Evolutionary conservation across 2,329 filamentous ascomycete genomes (phyloP).

Genomic region (Plenodomus lindquistii): DNA sequence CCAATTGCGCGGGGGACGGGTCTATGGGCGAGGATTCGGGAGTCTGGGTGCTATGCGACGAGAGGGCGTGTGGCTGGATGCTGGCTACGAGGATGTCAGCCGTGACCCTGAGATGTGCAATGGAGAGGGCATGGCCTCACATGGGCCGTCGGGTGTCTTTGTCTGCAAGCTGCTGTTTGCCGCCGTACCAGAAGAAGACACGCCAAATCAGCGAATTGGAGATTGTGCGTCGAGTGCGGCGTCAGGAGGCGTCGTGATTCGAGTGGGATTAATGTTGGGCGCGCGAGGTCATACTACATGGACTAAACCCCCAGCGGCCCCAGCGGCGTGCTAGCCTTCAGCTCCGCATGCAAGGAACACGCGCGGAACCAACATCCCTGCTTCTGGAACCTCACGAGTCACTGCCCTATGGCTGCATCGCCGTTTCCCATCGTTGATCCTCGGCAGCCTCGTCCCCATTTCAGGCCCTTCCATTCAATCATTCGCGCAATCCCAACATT

Average conservation of each 20-base stretch:
- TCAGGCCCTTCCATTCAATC: no score
- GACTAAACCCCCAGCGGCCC: neutral
- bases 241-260: slow-evolving; percentile 15
- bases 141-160: slow-evolving; percentile 23
- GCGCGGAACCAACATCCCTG: neutral
- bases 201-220: neutral
- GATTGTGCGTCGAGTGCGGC: slow-evolving; percentile 1
- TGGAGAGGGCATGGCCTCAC: slow-evolving; percentile 16
- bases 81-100: slow-evolving; percentile 12
- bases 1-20: slow-evolving; percentile 33
- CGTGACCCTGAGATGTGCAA: neutral
- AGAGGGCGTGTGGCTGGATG: slow-evolving; percentile 25
- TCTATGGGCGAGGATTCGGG: slow-evolving; percentile 34
- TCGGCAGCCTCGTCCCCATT: no score
- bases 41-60: slow-evolving; percentile 32
- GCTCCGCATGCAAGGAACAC: neutral
- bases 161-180: slow-evolving; percentile 30
- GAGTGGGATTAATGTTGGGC: slow-evolving; percentile 2
- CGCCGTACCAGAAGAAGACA: slow-evolving; percentile 21
- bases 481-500: no score
- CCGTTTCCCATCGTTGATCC: neutral
- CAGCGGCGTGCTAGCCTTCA: neutral
- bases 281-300: slow-evolving; percentile 4
- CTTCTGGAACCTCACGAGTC: no score
- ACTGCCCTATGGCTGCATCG: neutral